Percentiles rank a stretch among this genome's conserved stretches.
Evolutionary conservation across 2,329 filamentous ascomycete species (phyloP).

Genomic region (Colletotrichum tabaci): DNA sequence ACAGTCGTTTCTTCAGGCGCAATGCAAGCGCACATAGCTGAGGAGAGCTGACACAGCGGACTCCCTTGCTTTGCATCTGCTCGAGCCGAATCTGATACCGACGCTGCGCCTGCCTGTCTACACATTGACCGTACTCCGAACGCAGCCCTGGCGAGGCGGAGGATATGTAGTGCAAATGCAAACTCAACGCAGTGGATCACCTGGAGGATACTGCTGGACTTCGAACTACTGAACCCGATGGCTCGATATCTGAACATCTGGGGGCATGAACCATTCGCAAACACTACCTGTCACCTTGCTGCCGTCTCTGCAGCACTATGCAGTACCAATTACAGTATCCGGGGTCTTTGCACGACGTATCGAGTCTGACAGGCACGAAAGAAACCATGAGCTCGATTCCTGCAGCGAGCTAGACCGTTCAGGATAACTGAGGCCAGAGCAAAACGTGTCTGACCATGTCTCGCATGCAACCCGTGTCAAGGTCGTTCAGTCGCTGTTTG

Average conservation of each 20-base stretch:
- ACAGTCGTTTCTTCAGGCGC: neutral
- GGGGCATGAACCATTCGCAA: neutral
- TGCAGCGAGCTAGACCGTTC: constrained; percentile 21
- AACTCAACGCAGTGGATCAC: neutral
- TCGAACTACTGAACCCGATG: neutral
- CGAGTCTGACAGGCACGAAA: constrained; percentile 36
- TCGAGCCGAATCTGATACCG: neutral
- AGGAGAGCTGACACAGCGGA: neutral
- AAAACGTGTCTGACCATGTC: constrained; percentile 27
- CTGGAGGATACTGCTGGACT: neutral
- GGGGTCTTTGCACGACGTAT: constrained; percentile 32
- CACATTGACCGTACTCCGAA: neutral
- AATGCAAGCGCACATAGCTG: neutral
- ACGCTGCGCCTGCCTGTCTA: constrained; percentile 1
- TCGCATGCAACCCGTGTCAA: constrained; percentile 31
- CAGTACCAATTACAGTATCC: constrained; percentile 20
- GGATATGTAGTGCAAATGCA: neutral
- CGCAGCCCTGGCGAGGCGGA: no score
- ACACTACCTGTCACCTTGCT: neutral
- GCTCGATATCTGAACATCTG: neutral
- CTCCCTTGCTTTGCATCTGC: neutral
- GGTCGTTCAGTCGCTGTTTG: constrained; percentile 24
- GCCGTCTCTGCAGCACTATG: constrained; percentile 3
- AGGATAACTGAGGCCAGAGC: constrained; percentile 26
- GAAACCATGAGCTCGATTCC: constrained; percentile 14